These are phyloP conservation scores for Pythium rhizo-oryzae DNA, from an alignment of 352 stramenopile genomes.

Conservation along the genomic window DNA sequence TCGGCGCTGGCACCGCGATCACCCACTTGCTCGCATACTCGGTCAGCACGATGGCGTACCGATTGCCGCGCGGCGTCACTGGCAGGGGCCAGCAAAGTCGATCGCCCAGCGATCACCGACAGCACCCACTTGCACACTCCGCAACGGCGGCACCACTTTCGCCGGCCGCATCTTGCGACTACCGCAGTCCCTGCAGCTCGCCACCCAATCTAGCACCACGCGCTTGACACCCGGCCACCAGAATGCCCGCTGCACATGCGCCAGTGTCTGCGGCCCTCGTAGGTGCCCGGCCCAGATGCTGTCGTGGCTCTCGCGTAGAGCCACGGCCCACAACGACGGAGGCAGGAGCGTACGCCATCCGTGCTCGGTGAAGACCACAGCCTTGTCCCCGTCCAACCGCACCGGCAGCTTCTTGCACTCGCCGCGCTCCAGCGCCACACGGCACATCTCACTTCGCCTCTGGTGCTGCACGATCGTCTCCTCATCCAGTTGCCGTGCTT, in stretches of 20 bases:
- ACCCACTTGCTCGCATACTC: slow-evolving; percentile 28
- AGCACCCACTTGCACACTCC: slow-evolving; percentile 19
- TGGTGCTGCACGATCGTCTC: slow-evolving; percentile 11
- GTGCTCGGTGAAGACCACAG: neutral
- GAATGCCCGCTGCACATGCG: slow-evolving; percentile 1
- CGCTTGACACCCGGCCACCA: slow-evolving; percentile 23
- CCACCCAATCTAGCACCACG: slow-evolving; percentile 6
- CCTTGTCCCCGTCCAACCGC: no score
- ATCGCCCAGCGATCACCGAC: slow-evolving; percentile 26
- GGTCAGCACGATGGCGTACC: slow-evolving; percentile 13
- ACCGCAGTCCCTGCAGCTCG: slow-evolving; percentile 10
- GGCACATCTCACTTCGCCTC: slow-evolving; percentile 5
- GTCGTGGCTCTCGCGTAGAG: slow-evolving; percentile 17
- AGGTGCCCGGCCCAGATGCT: slow-evolving; percentile 24
- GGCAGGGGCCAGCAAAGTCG: slow-evolving; percentile 20
- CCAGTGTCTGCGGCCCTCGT: slow-evolving; percentile 18
- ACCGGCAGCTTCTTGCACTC: neutral
- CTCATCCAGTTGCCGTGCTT: slow-evolving; percentile 13
- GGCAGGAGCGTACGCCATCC: slow-evolving; percentile 20
- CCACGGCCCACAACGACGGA: slow-evolving; percentile 11
- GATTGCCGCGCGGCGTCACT: slow-evolving; percentile 2
- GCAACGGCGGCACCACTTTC: slow-evolving; percentile 21
- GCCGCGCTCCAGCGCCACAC: neutral
- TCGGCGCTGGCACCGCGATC: slow-evolving; percentile 12
- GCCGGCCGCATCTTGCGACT: slow-evolving; percentile 18